Percentiles rank a stretch among this genome's conserved stretches.
These are phyloP conservation scores for California macrophylla DNA, from an alignment of 441 rosid species.

Conservation along the genomic window DNA sequence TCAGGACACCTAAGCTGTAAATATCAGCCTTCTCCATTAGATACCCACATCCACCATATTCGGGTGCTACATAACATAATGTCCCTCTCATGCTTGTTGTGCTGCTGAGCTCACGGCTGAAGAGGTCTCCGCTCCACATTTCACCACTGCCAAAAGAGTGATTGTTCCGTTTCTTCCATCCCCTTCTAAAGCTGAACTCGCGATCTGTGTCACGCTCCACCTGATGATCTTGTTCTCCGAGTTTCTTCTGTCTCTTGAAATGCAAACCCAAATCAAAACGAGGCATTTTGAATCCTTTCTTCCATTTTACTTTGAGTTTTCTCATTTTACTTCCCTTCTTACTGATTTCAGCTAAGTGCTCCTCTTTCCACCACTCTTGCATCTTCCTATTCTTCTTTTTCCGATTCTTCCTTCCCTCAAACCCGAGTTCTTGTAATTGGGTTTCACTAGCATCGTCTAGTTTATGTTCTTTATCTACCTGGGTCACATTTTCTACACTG, in stretches of 20 bases:
- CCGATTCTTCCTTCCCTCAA: conserved; percentile 30
- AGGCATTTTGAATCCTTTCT: conserved; percentile 44
- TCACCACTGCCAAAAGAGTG: conserved; percentile 51
- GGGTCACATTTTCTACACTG: conserved; percentile 35
- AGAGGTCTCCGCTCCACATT: conserved; percentile 89
- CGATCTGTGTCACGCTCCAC: conserved; percentile 37
- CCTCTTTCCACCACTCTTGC: conserved; percentile 98
- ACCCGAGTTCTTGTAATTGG: conserved; percentile 22
- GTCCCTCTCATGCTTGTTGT: conserved; percentile 98
- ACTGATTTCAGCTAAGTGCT: conserved; percentile 55
- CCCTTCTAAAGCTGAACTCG: conserved; percentile 87
- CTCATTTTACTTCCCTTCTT: conserved; percentile 34
- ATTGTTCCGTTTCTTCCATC: conserved; percentile 55
- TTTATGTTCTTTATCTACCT: too few species aligned
- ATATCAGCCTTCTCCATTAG: conserved; percentile 91
- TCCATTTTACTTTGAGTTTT: conserved; percentile 45
- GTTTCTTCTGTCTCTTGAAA: conserved; percentile 29
- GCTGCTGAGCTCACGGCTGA: conserved; percentile 90
- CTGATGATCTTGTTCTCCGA: conserved; percentile 27
- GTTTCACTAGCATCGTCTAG: conserved; percentile 35
- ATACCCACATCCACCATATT: conserved; percentile 72
- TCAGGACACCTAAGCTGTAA: conserved; percentile 83
- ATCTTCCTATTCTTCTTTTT: conserved; percentile 59
- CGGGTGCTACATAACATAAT: conserved; percentile 86
- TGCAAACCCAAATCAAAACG: conserved; percentile 39